A percentile compares a stretch with the other conserved stretches of the same genome.
Conservation (phyloP, 805 yeast species). For the Kuraishia piskuri region DNA sequence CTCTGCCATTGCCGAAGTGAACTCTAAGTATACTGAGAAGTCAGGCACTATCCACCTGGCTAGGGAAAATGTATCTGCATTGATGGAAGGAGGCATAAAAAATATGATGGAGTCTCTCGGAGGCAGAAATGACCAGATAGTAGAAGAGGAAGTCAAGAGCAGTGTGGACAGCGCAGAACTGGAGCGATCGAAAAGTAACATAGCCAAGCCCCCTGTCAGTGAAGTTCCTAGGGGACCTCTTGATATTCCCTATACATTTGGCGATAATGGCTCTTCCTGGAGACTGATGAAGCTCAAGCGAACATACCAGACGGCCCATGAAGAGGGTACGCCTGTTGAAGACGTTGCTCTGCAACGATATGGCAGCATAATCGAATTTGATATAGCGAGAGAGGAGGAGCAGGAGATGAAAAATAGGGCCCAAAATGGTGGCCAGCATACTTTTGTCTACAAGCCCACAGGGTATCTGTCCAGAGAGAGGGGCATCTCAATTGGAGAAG, state of each 20-base stretch:
- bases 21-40: neutral
- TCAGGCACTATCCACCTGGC: neutral
- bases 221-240: neutral
- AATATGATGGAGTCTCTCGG: neutral
- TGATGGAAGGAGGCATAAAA: neutral
- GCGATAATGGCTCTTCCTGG: constrained; percentile 30
- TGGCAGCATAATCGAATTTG: constrained; percentile 17
- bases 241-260: constrained; percentile 24
- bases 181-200: too few relatives aligned
- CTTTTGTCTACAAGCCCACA: constrained; percentile 15
- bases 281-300: constrained; percentile 25
- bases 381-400: constrained; percentile 24
- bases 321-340: constrained; percentile 10
- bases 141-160: too few relatives aligned
- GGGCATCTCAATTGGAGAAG: constrained; percentile 7
- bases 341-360: constrained; percentile 20
- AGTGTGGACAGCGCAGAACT: too few relatives aligned
- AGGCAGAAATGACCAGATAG: neutral
- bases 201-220: neutral
- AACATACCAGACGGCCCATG: constrained; percentile 13
- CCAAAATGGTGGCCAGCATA: constrained; percentile 4
- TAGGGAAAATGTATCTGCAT: neutral
- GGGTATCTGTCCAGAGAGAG: constrained; percentile 13
- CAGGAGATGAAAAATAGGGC: constrained; percentile 18
- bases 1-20: neutral